phyloP scores from a whole-genome alignment of 2,329 filamentous ascomycete genomes.

The Trichoderma pleuroti region DNA sequence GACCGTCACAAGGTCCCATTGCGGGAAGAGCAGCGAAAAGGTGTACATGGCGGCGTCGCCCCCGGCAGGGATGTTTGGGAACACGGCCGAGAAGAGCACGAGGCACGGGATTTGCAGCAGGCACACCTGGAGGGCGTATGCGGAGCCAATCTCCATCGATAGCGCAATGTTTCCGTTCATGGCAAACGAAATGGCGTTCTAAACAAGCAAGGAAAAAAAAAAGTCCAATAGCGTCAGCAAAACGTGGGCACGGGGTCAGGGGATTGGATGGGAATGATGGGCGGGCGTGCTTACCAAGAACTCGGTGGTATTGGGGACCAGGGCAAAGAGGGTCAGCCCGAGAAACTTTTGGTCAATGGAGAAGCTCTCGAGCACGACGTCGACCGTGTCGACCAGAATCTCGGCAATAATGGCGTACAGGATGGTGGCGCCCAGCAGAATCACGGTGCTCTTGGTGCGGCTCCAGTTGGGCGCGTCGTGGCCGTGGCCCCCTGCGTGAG shows the following conservation, averaged over 20 bases:
- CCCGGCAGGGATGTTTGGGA: constrained; percentile 44
- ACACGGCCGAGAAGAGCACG: constrained; percentile 83
- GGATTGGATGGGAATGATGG: constrained; percentile 9
- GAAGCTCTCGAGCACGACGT: constrained; percentile 87
- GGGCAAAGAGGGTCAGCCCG: constrained; percentile 90
- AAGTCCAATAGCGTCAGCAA: constrained; percentile 14
- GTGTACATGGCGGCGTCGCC: constrained; percentile 54
- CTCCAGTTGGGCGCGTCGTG: constrained; percentile 99
- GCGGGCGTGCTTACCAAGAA: constrained; percentile 67
- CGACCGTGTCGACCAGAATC: constrained; percentile 93
- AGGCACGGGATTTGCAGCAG: constrained; percentile 90
- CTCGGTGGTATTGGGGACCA: constrained; percentile 97
- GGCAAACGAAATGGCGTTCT: constrained; percentile 98
- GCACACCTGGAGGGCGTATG: constrained; percentile 94
- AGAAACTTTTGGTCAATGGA: constrained; percentile 96
- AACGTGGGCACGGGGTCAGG: background rate
- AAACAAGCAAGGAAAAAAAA: background rate
- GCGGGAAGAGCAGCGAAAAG: constrained; percentile 89
- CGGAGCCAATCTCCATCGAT: constrained; percentile 98
- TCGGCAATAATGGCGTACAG: constrained; percentile 97
- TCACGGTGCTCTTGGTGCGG: constrained; percentile 81
- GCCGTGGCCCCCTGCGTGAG: constrained; percentile 48
- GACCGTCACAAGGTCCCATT: constrained; percentile 98
- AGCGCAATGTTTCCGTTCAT: constrained; percentile 99
- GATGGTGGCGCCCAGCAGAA: constrained; percentile 82